Conservation (phyloP, 768 basidiomycete species). For the Stropharia rugosoannulata region DNA sequence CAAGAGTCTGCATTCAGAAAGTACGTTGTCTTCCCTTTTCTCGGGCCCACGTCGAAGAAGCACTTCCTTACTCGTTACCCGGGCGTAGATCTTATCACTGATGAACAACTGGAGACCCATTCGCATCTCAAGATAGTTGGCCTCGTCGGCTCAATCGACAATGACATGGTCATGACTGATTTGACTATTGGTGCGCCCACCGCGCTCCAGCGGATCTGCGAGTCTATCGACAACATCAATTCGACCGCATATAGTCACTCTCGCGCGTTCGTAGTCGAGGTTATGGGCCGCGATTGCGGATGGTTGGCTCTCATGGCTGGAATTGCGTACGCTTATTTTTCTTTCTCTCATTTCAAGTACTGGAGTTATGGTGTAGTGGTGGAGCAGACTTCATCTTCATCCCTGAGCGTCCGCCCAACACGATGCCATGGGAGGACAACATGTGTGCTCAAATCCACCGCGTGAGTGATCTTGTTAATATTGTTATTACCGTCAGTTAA, state of each 20-base stretch:
- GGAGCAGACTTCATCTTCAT: conserved; percentile 99
- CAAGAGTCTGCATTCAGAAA: conserved; percentile 58
- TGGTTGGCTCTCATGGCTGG: conserved; percentile 95
- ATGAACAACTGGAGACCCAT: conserved; percentile 67
- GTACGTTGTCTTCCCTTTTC: conserved; percentile 32
- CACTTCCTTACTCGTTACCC: neutral
- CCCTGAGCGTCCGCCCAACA: conserved; percentile 84
- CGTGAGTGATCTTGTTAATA: conserved; percentile 41
- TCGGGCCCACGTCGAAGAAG: neutral
- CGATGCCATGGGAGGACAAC: conserved; percentile 83
- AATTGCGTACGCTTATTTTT: conserved; percentile 59
- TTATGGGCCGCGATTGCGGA: conserved; percentile 99
- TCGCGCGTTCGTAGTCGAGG: conserved; percentile 96
- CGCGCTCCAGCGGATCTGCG: conserved; percentile 94
- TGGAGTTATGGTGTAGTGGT: conserved; percentile 39
- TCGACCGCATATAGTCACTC: conserved; percentile 96
- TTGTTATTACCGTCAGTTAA: neutral
- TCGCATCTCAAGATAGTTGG: conserved; percentile 93
- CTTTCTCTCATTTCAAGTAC: neutral
- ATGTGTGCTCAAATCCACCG: conserved; percentile 86
- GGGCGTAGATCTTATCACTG: conserved; percentile 64
- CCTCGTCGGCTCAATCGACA: conserved; percentile 98
- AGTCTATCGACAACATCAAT: conserved; percentile 97
- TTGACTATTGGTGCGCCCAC: conserved; percentile 96
- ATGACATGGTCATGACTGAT: conserved; percentile 98